These are phyloP conservation scores for Suillus cothurnatus DNA, from an alignment of 768 basidiomycete genomes.

Conservation along the genomic window DNA sequence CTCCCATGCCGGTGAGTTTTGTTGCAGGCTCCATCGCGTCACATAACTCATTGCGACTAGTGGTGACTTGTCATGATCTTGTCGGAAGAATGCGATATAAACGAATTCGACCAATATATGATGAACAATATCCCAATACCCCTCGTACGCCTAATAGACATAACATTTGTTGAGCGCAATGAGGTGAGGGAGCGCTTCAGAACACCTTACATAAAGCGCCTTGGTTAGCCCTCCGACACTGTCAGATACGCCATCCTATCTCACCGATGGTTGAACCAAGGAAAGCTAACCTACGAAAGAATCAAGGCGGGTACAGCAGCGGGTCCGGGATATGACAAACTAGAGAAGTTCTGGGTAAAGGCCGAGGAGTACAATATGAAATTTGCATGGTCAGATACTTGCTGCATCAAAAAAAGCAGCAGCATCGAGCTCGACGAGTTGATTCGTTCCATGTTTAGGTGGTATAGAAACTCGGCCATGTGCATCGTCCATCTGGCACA, in stretches of 20 bases:
- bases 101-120: not conserved
- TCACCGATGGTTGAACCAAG: conserved; percentile 11
- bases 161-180: not conserved
- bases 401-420: not conserved
- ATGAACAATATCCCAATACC: not conserved
- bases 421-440: conserved; percentile 1
- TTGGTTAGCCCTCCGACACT: not conserved
- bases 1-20: not conserved
- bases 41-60: not conserved
- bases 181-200: conserved; percentile 1
- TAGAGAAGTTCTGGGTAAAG: not conserved
- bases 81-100: not conserved
- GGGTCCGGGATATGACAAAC: not conserved
- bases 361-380: not conserved
- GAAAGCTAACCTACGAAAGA: conserved; percentile 7
- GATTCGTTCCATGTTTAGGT: conserved; percentile 3
- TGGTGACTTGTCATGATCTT: not conserved
- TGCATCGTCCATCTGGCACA: conserved; percentile 7
- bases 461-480: conserved; percentile 2
- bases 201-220: not conserved
- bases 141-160: not conserved
- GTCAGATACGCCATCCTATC: conserved; percentile 11
- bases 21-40: not conserved
- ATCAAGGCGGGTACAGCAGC: not conserved
- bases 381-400: conserved; percentile 1